Base-by-base conservation (phyloP, 2,329 filamentous ascomycete species). In the Venturia nashicola region DNA sequence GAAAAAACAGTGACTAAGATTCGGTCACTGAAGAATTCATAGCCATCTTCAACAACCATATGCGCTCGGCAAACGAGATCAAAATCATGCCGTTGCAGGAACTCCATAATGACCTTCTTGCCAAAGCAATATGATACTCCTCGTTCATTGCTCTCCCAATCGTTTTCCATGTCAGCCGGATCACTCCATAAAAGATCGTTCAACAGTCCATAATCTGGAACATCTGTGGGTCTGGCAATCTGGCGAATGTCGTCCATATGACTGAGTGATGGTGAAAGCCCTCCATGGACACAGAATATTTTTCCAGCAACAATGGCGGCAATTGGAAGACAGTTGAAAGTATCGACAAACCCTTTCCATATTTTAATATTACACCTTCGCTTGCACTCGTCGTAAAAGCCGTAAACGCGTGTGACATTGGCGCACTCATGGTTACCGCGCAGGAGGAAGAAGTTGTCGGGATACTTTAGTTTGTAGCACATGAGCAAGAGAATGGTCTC, bases 181-280 rank as follows among this genome's bases (percentile, higher is more conserved):
- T 99, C 94, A 67, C 92, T 96, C 94, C 94, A 99, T 20, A 99
- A 80, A 36, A 99, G 80, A 73, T 99, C 94, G 73, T 97, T 97
- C 64, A 99, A 80, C 63, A 99, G 78, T 14, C 94, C 94, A 73
- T 97, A 97, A 72, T 99, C 94, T 7, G 94, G 94, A 23, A 99
- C 94, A 72, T 99, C 94, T 1, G 94, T 99, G 12, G 94, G 94
- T 64, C 94, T 86, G 61, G 90, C 90, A 76, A 99, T 97, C 73
- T 95, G 89, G 69, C 94, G 87, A 70, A 99, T 99, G 73, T 99
- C 93, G 71, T 97, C 94, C 94, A 99, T 99, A 71, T 97, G 92
- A 64, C 88, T 87, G 61, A 99, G 82, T 59, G 90, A 92, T 1
- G 94, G 94, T 14, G 92, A 97, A 27, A 99, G 80, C 16, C 94